Percentiles rank a stretch among this genome's conserved stretches.
Conservation (phyloP, 352 stramenopile species). For the Pythium insidiosum region DNA sequence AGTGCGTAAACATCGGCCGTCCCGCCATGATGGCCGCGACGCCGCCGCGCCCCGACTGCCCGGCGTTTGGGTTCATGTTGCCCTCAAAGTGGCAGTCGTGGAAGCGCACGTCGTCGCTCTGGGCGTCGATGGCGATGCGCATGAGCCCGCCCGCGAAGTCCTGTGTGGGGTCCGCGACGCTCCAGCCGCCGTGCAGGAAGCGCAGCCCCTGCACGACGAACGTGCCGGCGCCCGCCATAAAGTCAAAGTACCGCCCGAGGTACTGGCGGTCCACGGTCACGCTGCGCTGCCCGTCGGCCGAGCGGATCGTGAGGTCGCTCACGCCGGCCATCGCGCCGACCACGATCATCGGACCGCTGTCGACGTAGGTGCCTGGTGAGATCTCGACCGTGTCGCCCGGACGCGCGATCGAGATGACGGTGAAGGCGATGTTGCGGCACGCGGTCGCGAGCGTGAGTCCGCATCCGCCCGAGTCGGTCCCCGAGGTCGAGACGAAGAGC, state of each 20-base stretch:
- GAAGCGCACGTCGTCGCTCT: constrained; percentile 4
- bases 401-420: no score
- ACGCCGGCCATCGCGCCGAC: not conserved
- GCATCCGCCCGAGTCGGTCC: not conserved
- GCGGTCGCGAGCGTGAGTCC: not conserved
- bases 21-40: constrained; percentile 7
- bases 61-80: constrained; percentile 8
- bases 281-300: not conserved
- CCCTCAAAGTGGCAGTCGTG: constrained; percentile 11
- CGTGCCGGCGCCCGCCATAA: not conserved
- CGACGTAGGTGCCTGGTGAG: constrained; percentile 1
- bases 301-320: not conserved
- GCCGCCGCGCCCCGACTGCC: constrained; percentile 8
- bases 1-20: constrained; percentile 8
- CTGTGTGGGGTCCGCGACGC: not conserved
- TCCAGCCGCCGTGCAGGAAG: constrained; percentile 18
- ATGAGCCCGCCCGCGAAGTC: constrained; percentile 11
- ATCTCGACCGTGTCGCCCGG: constrained; percentile 1
- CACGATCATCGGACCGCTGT: not conserved
- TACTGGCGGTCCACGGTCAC: constrained; percentile 5
- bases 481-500: not conserved
- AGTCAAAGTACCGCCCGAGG: constrained; percentile 3
- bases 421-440: not conserved
- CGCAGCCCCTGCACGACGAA: not conserved
- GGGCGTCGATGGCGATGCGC: constrained; percentile 3